Evolutionary conservation across 23 red algal genomes (phyloP).

Genomic region (Agarophyton chilense): DNA sequence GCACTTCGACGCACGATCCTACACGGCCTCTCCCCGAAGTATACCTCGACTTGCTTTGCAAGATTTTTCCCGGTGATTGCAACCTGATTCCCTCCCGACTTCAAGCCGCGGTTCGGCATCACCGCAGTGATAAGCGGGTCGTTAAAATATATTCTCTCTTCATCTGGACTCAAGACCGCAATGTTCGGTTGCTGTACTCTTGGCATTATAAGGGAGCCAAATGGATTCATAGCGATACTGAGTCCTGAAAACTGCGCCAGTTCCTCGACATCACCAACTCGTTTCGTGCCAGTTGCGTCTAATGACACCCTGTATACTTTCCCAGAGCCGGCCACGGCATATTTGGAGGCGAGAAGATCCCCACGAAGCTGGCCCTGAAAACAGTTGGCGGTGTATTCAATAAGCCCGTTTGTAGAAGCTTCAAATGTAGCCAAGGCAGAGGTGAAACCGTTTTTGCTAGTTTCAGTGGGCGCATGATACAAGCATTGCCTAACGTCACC

Average conservation of each 20-base stretch:
- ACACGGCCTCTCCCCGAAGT: slow-evolving; percentile 16
- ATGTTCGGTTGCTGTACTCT: slow-evolving; percentile 59
- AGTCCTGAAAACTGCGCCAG: slow-evolving; percentile 51
- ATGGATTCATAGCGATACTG: slow-evolving; percentile 54
- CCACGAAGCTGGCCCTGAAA: slow-evolving; percentile 56
- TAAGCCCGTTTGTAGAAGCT: slow-evolving; percentile 62
- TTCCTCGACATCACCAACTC: slow-evolving; percentile 12
- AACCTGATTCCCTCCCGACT: slow-evolving; percentile 51
- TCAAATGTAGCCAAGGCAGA: slow-evolving; percentile 53
- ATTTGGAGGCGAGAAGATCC: slow-evolving; percentile 62
- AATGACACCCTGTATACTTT: slow-evolving; percentile 57
- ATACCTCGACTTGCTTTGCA: slow-evolving; percentile 8
- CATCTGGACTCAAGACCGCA: slow-evolving; percentile 32
- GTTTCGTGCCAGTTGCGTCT: slow-evolving; percentile 27
- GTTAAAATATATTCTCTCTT: neutral
- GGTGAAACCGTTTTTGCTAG: slow-evolving; percentile 53
- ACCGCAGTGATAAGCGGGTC: slow-evolving; percentile 47
- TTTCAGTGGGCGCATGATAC: slow-evolving; percentile 31
- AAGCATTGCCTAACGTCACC: slow-evolving; percentile 53
- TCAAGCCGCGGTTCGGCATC: slow-evolving; percentile 47
- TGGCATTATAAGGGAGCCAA: slow-evolving; percentile 43
- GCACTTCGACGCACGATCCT: neutral
- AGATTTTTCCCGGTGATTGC: slow-evolving; percentile 44
- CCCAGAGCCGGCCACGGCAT: slow-evolving; percentile 54
- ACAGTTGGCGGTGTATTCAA: slow-evolving; percentile 76